These are phyloP conservation scores for Trichoderma koningiopsis DNA, from an alignment of 2,329 filamentous ascomycete species.

Conservation along the genomic window DNA sequence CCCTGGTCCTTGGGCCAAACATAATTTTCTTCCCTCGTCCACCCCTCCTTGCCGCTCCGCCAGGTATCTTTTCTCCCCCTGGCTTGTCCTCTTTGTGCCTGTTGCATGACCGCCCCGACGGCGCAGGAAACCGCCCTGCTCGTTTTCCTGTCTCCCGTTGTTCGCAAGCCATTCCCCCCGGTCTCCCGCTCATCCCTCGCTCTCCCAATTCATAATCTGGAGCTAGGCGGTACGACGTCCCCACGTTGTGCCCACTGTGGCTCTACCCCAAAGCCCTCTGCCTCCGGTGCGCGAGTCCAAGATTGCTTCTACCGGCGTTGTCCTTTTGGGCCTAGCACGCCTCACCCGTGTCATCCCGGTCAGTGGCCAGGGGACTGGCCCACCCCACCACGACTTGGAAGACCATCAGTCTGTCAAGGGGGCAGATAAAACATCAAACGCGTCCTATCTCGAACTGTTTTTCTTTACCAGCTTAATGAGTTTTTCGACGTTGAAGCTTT, in stretches of 20 bases:
- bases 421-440: conserved; percentile 54
- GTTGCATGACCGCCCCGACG: conserved; percentile 22
- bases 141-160: conserved; percentile 24
- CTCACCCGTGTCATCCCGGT: conserved; percentile 55
- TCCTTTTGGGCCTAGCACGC: conserved; percentile 50
- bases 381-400: conserved; percentile 45
- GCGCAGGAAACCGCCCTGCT: conserved; percentile 26
- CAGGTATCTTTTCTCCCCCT: conserved; percentile 25
- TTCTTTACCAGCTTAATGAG: conserved; percentile 40
- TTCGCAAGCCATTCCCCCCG: conserved; percentile 20
- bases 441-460: conserved; percentile 48
- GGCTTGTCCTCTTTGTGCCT: conserved; percentile 24
- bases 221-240: conserved; percentile 38
- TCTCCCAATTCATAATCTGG: conserved; percentile 25
- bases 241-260: conserved; percentile 29
- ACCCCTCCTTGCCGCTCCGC: conserved; percentile 31
- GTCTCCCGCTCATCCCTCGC: conserved; percentile 27
- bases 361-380: conserved; percentile 44
- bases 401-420: conserved; percentile 51
- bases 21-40: conserved; percentile 33
- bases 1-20: conserved; percentile 36
- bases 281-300: conserved; percentile 37
- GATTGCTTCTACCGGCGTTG: conserved; percentile 44
- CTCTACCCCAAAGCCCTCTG: conserved; percentile 32
- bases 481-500: conserved; percentile 42